Evolutionary conservation across 768 basidiomycete genomes (phyloP), one percentile per base, ranked within the genome.

Genomic region (Rhizopogon vesiculosus): DNA sequence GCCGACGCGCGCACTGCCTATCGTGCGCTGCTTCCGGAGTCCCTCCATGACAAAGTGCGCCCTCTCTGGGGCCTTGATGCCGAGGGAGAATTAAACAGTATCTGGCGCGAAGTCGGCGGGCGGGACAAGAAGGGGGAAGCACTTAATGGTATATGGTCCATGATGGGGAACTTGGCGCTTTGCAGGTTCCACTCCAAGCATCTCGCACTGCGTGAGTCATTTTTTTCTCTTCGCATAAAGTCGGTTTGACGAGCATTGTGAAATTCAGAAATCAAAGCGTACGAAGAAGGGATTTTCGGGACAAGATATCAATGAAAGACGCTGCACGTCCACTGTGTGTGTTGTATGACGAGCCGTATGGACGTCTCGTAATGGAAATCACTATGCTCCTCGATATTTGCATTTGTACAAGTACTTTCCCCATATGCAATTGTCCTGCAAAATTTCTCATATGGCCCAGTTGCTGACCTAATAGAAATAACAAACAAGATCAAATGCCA

Each of bases 131-230:
- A 64, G 2, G 61, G 55, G 0, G 44, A 61, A 10, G 53, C 46
- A 33, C 31, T 65, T 8, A 58, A 58, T 42, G 69, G 68, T 15
- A 55, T 84, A 40, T 87, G 84, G 83, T 76, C 69, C 57, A 80
- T 83, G 75, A 74, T 84, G 68, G 86, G 86, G 12, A 85, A 85
- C 62, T 65, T 89, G 8, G 82, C 82, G 0, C 59, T 82, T 58
- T 81, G 79, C 55, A 76, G 87, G 0, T 87, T 87, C 76, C 77
- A 85, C 66, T 87, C 87, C 5, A 86, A 80, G 55, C 83, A 83
- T 61, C 50, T 87, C 39, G 85, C 84, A 0, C 72, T 87, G 45
- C 84, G 84, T 87, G 63, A 63, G 85, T 80, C 4, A 31, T 28
- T 48, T 28, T 29, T 3, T 18, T 45, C 5, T 40, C 44, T 7